These are phyloP conservation scores for Leishmania lainsoni DNA, from an alignment of 208 protist species.

Conservation along the genomic window DNA sequence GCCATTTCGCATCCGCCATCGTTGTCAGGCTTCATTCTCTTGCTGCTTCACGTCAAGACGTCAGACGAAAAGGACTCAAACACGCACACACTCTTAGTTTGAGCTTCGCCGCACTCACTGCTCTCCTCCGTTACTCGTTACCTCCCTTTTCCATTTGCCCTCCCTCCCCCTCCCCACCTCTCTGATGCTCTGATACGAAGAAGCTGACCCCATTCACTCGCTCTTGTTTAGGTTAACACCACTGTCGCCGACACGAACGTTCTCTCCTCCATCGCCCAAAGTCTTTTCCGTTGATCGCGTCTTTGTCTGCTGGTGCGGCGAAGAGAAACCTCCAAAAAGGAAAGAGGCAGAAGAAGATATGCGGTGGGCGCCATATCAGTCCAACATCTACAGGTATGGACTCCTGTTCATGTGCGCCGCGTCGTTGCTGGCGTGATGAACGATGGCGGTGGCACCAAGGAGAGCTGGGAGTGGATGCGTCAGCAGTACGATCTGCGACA, in stretches of 20 bases:
- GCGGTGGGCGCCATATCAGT: constrained; percentile 49
- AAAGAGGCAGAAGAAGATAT: not conserved
- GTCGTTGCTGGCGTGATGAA: constrained; percentile 53
- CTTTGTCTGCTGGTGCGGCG: too few relatives aligned
- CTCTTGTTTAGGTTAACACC: not conserved
- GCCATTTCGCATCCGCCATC: not conserved
- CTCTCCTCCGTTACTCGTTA: not conserved
- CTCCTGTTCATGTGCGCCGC: constrained; percentile 81
- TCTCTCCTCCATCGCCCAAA: not conserved
- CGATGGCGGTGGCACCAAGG: constrained; percentile 42
- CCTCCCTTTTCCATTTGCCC: not conserved
- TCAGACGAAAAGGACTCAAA: not conserved
- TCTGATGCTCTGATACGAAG: not conserved
- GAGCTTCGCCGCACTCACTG: not conserved
- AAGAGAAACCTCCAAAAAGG: too few relatives aligned
- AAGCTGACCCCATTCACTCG: not conserved
- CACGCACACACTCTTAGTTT: not conserved
- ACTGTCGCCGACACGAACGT: not conserved
- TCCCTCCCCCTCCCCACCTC: not conserved
- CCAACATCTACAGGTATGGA: constrained; percentile 72
- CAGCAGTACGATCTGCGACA: constrained; percentile 40
- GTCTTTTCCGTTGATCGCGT: not conserved
- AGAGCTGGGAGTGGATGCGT: constrained; percentile 77
- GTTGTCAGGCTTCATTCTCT: not conserved
- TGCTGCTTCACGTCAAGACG: not conserved